Evolutionary conservation across 2,329 filamentous ascomycete species (phyloP), one percentile per base, ranked within the genome.

Genomic region (Fusarium gaditjirri): DNA sequence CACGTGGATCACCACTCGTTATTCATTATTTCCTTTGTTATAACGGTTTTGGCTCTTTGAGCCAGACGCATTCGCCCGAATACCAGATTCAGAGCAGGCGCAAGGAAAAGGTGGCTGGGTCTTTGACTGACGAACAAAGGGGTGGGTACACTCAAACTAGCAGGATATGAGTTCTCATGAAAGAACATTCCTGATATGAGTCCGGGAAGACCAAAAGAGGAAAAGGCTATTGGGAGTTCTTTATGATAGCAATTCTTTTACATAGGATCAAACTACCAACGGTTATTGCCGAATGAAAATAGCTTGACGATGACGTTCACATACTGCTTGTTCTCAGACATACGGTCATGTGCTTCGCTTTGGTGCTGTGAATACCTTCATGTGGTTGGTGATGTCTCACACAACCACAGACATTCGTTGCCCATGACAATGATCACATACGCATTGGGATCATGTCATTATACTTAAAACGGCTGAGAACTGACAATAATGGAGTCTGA

Each of bases 171-270:
- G 38, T 39, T 59, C 39, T 59, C 27, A 53, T 73, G 35, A 68
- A 62, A 68, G 50, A 50, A 50, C 70, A 73, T 73, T 73, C 70
- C 66, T 71, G 42, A 35, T 36, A 21, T 38, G 61, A 70, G 41
- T 31, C 43, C 23, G 13, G 44, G 27, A 42, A 44, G 36, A 57
- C 58, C 33, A 61, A 38, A 62, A 49, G 44, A 29, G 61, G 42
- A 29, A 64, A 57, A 54, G 42, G 11, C 27, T 25, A 56, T 6
- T 39, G 49, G 31, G 36, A 58, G 27, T 43, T 38, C 13, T 52
- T 56, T 52, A 68, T 31, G 57, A 71, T 64, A 53, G 29, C 38
- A 36, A 44, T 64, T 70, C 36, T 72, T 61, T 39, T 60, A 60
- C 42, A 52, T 23, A 68, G 38, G 29, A 50, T 72, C 39, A 27